Conservation (phyloP, 129 eudicot species). For the Cynara cardunculus region DNA sequence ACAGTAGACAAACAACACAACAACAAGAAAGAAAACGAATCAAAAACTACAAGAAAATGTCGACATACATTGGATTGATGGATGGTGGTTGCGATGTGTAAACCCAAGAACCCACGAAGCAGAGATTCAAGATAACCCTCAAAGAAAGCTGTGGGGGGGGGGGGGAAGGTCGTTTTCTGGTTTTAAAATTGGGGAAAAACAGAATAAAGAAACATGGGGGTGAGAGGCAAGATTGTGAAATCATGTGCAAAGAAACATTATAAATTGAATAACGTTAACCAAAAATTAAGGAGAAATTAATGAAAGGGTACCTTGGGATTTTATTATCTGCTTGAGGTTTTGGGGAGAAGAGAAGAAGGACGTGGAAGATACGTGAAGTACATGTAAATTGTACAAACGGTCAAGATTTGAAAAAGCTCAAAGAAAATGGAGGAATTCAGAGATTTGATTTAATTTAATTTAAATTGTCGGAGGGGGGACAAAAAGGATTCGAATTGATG, state of each 20-base stretch:
- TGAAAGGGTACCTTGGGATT: constrained; percentile 9
- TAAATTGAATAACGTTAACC: constrained; percentile 18
- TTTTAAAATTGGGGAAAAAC: constrained; percentile 4
- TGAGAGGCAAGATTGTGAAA: constrained; percentile 49
- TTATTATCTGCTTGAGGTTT: constrained; percentile 1
- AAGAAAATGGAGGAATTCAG: constrained; percentile 14
- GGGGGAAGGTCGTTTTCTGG: no score
- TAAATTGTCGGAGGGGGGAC: constrained; percentile 26
- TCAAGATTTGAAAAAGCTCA: constrained; percentile 30
- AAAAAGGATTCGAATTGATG: constrained; percentile 30
- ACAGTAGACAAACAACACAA: background rate
- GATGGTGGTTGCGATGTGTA: constrained; percentile 18
- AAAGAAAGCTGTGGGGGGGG: constrained; percentile 20
- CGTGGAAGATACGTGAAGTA: constrained; percentile 53
- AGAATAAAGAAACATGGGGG: constrained; percentile 47
- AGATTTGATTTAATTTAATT: background rate
- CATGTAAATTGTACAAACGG: constrained; percentile 45
- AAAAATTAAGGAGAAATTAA: constrained; percentile 18
- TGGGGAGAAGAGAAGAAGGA: constrained; percentile 9
- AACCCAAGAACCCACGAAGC: background rate
- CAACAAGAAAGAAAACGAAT: background rate
- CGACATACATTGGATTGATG: constrained; percentile 31
- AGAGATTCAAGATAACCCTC: no score
- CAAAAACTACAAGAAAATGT: background rate
- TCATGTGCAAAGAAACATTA: constrained; percentile 37